phyloP scores from a whole-genome alignment of 2,329 filamentous ascomycete species.

The Alternaria sp. region DNA sequence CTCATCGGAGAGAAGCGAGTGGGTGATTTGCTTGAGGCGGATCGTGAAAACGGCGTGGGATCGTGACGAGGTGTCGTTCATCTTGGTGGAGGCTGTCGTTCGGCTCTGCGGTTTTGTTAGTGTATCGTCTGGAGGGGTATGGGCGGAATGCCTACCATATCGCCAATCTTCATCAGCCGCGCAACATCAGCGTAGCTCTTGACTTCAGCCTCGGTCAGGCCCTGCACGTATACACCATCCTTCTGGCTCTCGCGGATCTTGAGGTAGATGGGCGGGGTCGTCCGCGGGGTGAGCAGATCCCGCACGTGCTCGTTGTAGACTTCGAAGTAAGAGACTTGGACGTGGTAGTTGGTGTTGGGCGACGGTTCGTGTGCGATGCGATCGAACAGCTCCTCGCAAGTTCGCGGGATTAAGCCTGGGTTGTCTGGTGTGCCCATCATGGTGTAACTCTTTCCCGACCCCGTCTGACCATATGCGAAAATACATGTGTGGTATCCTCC shows the following conservation, averaged over 20 bases:
- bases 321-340: conserved; percentile 97
- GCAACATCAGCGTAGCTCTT: conserved; percentile 86
- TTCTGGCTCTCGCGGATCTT: conserved; percentile 96
- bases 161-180: conserved; percentile 88
- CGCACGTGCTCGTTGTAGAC: conserved; percentile 99
- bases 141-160: conserved; percentile 56
- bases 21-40: conserved; percentile 96
- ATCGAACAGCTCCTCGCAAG: conserved; percentile 94
- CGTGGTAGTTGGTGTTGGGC: conserved; percentile 93
- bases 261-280: conserved; percentile 84
- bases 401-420: conserved; percentile 90
- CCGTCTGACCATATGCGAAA: conserved; percentile 97
- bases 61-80: conserved; percentile 98
- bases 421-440: conserved; percentile 91
- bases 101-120: conserved; percentile 61
- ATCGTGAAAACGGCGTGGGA: conserved; percentile 98
- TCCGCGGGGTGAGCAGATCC: conserved; percentile 83
- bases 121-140: background rate
- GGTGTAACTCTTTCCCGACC: conserved; percentile 96
- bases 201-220: conserved; percentile 91
- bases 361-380: conserved; percentile 85
- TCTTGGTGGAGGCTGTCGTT: conserved; percentile 92
- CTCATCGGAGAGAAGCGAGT: conserved; percentile 96
- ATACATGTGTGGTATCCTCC: conserved; percentile 99
- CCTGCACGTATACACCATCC: conserved; percentile 96